Conservation (phyloP, 108 stramenopile genomes). For the Fragilariopsis cylindrus region DNA sequence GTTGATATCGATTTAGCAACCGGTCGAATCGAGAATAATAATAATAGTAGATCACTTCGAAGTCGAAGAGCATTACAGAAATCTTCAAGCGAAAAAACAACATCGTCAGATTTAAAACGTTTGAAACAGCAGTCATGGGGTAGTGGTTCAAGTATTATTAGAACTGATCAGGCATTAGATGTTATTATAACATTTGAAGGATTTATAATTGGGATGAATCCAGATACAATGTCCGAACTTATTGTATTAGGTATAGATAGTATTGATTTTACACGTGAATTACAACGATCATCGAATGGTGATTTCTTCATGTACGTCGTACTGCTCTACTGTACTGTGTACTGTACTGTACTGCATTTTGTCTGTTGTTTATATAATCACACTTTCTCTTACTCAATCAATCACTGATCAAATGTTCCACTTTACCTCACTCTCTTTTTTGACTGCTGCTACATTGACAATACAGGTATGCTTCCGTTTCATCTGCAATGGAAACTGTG, state of each 20-base stretch:
- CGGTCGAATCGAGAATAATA: not conserved
- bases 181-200: conserved; percentile 22
- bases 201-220: conserved; percentile 20
- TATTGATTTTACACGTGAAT: conserved; percentile 6
- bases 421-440: not conserved
- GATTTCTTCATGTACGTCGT: not conserved
- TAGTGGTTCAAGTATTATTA: conserved; percentile 4
- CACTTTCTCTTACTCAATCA: too few relatives aligned
- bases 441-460: not conserved
- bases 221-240: conserved; percentile 5
- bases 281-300: conserved; percentile 20
- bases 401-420: not conserved
- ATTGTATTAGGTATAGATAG: conserved; percentile 24
- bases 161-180: conserved; percentile 6
- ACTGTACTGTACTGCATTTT: not conserved
- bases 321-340: too few relatives aligned
- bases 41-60: conserved; percentile 1
- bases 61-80: not conserved
- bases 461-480: not conserved
- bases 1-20: not conserved
- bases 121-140: conserved; percentile 1
- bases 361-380: too few relatives aligned
- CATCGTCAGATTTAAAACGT: not conserved
- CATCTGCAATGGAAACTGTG: conserved; percentile 9
- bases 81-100: not conserved